Evolutionary conservation across 768 basidiomycete species (phyloP), one percentile per base, ranked within the genome.

Genomic region (Mycena rosella): DNA sequence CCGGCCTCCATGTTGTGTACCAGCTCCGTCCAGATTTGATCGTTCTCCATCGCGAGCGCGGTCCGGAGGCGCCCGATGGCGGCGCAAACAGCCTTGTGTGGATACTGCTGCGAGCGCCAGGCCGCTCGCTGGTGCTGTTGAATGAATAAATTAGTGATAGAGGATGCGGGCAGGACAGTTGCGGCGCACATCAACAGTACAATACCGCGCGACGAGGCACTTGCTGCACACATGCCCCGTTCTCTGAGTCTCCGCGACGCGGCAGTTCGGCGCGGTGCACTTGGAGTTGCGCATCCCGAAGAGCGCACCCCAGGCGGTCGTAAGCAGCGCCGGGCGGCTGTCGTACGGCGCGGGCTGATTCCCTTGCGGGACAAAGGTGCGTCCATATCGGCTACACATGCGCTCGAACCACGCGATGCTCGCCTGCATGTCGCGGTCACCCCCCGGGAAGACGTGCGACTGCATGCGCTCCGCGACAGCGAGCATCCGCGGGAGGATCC

Each of bases 121-220:
- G 55, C 17, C 1, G 9, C 17, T 5, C 22, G 26, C 38, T 65
- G 63, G 26, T 65, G 63, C 63, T 65, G n/a, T 10, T 17, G 11
- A 29, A 8, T 30, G n/a, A 22, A 20, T 5, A 51, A 27, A 30
- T 59, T 2, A 56, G 36, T 17, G 38, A 2, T 9, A n/a, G 1
- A 6, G 45, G 17, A 14, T 17, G 13, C 13, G 30, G 29, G 4
- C 6, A 40, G 20, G 1, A 0, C 2, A n/a, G 14, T 4, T 9
- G 13, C 29, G 26, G 34, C 53, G 22, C 10, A 65, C 63, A 30
- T 42, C 56, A 5, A 2, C 1, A 2, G 49, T 34, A 48, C 63
- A 65, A 24, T 65, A 65, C 17, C 56, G 26, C 38, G 63, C 63
- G 5, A 59, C 56, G 3, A 30, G 38, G 30, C 63, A 65, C 15